Percentiles rank a stretch among this genome's conserved stretches.
Evolutionary conservation across 2,329 filamentous ascomycete genomes (phyloP).

Genomic region (Penicillium sp.): DNA sequence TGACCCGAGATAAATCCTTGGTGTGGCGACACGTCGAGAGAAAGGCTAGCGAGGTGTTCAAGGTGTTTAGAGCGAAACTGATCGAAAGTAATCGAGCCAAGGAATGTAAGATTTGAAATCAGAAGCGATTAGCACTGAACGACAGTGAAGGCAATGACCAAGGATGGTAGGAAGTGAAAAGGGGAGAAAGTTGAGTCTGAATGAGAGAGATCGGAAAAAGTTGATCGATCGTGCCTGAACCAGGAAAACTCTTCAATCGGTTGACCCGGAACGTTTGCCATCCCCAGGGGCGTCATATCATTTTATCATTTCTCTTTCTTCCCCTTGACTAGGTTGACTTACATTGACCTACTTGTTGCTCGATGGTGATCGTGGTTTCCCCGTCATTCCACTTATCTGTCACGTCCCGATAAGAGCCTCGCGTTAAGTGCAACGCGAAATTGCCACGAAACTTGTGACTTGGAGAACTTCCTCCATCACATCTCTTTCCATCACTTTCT

Average conservation of each 20-base stretch:
- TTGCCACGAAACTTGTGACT: conserved; percentile 35
- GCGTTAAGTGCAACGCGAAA: conserved; percentile 44
- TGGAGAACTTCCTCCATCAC: conserved; percentile 1
- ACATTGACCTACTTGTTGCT: not conserved
- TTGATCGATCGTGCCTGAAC: conserved; percentile 22
- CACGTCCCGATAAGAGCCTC: conserved; percentile 21
- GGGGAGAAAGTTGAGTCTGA: not conserved
- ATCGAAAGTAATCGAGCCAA: not conserved
- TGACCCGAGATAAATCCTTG: not conserved
- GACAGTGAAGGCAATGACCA: not conserved
- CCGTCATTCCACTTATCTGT: conserved; percentile 8
- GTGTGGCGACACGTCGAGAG: not conserved
- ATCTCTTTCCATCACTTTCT: not conserved
- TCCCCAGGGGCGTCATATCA: conserved; percentile 2
- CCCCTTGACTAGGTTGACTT: not conserved
- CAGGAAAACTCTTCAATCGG: conserved; percentile 20
- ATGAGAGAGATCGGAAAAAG: conserved; percentile 4
- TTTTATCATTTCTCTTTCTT: conserved; percentile 3
- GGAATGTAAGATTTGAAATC: not conserved
- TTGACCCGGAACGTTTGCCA: conserved; percentile 7
- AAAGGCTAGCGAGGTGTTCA: not conserved
- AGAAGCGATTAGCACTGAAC: not conserved
- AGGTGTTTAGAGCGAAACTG: too few species aligned
- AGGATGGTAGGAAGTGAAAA: not conserved
- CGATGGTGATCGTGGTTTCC: not conserved